Conservation (phyloP, 2,329 filamentous ascomycete species). For the Torrubiella hemipterigena region DNA sequence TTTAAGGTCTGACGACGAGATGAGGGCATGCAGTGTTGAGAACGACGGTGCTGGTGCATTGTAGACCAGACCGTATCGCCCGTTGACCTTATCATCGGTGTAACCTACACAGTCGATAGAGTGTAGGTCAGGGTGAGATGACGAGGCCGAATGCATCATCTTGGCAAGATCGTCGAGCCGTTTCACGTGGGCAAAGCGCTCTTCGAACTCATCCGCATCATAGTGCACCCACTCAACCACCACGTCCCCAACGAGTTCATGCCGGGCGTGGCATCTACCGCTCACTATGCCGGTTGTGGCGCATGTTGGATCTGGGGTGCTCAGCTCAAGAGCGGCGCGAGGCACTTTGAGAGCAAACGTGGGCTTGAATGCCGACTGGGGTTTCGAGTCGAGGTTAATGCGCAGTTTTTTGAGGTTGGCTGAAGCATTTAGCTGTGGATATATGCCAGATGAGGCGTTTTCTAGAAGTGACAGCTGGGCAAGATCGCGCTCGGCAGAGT, state of each 20-base stretch:
- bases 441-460: slow-evolving; percentile 25
- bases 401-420: slow-evolving; percentile 32
- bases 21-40: slow-evolving; percentile 26
- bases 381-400: slow-evolving; percentile 31
- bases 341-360: slow-evolving; percentile 28
- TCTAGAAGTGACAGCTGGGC: slow-evolving; percentile 28
- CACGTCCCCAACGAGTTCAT: slow-evolving; percentile 21
- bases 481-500: slow-evolving; percentile 28
- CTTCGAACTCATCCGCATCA: slow-evolving; percentile 27
- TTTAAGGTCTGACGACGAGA: slow-evolving; percentile 24
- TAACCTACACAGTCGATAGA: slow-evolving; percentile 35
- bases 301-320: not conserved
- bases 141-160: slow-evolving; percentile 33
- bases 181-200: slow-evolving; percentile 28
- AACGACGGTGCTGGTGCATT: slow-evolving; percentile 21
- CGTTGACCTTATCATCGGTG: slow-evolving; percentile 24
- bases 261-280: slow-evolving; percentile 18
- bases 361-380: slow-evolving; percentile 26
- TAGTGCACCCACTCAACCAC: slow-evolving; percentile 34
- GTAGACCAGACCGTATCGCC: slow-evolving; percentile 32
- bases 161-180: slow-evolving; percentile 33
- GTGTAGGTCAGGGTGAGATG: slow-evolving; percentile 32
- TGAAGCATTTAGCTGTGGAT: slow-evolving; percentile 28
- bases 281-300: slow-evolving; percentile 6
- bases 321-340: slow-evolving; percentile 16